Conservation (phyloP, 2,329 filamentous ascomycete genomes). For the Colletotrichum liaoningense region DNA sequence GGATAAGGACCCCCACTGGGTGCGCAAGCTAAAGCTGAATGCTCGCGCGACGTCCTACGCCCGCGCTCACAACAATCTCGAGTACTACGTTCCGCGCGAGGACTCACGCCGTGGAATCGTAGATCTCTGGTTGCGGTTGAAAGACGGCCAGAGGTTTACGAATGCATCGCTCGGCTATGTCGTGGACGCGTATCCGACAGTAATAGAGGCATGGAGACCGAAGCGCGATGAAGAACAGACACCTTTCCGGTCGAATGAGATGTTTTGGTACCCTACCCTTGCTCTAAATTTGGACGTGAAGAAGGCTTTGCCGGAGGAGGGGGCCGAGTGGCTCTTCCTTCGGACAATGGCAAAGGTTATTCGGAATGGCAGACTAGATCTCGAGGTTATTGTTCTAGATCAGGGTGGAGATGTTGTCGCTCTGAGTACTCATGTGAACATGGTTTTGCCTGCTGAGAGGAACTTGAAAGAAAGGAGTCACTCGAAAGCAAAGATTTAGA, state of each 20-base stretch:
- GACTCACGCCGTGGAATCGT: constrained; percentile 27
- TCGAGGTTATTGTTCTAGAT: constrained; percentile 77
- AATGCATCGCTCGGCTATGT: constrained; percentile 73
- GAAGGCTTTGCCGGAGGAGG: constrained; percentile 73
- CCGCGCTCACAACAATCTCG: constrained; percentile 43
- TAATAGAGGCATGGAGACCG: constrained; percentile 65
- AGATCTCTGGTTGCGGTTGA: constrained; percentile 76
- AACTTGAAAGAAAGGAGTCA: constrained; percentile 34
- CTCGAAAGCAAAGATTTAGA: constrained; percentile 9
- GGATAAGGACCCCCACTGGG: constrained; percentile 46
- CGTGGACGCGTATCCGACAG: constrained; percentile 75
- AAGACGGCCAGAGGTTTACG: constrained; percentile 71
- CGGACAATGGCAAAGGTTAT: constrained; percentile 75
- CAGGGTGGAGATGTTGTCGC: constrained; percentile 43
- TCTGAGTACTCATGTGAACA: constrained; percentile 37
- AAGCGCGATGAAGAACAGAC: constrained; percentile 42
- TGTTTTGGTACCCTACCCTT: constrained; percentile 82
- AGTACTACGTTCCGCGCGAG: constrained; percentile 32
- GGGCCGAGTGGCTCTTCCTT: constrained; percentile 79
- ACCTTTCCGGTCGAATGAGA: constrained; percentile 46
- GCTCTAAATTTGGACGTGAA: constrained; percentile 82
- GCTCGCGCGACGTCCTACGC: constrained; percentile 32
- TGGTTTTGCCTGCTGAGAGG: constrained; percentile 36
- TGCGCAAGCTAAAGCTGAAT: neutral
- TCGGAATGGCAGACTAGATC: constrained; percentile 78